Evolutionary conservation across 768 basidiomycete genomes (phyloP).

Genomic region (Kwoniella mangroviensis): DNA sequence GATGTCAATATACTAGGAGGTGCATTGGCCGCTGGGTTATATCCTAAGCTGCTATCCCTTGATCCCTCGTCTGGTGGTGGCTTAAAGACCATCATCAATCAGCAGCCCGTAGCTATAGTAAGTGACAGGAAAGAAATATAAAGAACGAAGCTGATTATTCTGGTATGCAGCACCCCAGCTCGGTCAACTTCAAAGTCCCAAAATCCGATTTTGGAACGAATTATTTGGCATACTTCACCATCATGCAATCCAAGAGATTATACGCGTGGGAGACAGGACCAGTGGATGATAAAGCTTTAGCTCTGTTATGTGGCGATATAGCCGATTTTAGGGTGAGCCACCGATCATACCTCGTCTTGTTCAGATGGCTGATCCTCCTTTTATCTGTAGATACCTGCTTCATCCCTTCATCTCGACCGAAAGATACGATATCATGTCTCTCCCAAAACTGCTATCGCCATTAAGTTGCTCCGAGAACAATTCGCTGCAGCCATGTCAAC

Average conservation of each 20-base stretch:
- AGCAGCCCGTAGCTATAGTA: conserved; percentile 70
- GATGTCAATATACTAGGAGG: conserved; percentile 75
- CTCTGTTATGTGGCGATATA: conserved; percentile 82
- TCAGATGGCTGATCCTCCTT: conserved; percentile 12
- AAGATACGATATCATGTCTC: conserved; percentile 75
- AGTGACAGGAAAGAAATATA: conserved; percentile 13
- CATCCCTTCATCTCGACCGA: conserved; percentile 77
- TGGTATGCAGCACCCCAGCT: conserved; percentile 72
- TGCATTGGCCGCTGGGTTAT: conserved; percentile 81
- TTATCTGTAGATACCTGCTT: conserved; percentile 67
- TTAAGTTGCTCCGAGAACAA: conserved; percentile 76
- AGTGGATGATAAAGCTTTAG: conserved; percentile 77
- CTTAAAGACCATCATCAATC: conserved; percentile 80
- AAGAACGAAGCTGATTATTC: not conserved
- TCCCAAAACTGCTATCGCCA: conserved; percentile 75
- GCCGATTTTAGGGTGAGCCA: conserved; percentile 76
- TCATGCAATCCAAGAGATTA: conserved; percentile 88
- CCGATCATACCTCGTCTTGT: not conserved
- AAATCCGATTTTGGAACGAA: conserved; percentile 73
- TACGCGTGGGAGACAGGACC: conserved; percentile 85
- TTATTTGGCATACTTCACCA: conserved; percentile 80
- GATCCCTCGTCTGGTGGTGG: conserved; percentile 65
- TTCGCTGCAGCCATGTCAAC: conserved; percentile 65
- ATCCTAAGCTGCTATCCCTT: conserved; percentile 83
- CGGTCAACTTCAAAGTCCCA: conserved; percentile 79